Conservation (phyloP, 129 eudicot species). For the Centaurea solstitialis region DNA sequence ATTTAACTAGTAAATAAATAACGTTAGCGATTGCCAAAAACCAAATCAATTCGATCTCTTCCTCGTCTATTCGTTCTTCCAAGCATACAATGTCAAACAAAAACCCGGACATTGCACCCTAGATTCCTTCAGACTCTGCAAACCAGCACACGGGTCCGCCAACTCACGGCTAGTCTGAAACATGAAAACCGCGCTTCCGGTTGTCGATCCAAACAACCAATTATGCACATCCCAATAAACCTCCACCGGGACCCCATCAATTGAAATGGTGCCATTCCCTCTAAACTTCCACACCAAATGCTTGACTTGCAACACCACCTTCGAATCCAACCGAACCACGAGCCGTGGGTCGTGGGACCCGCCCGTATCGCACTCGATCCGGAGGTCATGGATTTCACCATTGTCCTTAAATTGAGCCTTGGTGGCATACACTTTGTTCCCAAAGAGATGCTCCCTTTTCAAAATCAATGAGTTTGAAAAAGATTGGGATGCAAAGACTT, state of each 20-base stretch:
- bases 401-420: constrained; percentile 70
- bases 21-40: constrained; percentile 23
- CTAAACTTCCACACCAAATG: constrained; percentile 75
- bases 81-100: constrained; percentile 68
- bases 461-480: constrained; percentile 40
- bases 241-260: constrained; percentile 80
- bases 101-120: constrained; percentile 49
- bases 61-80: constrained; percentile 60
- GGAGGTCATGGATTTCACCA: constrained; percentile 64
- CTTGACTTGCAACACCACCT: constrained; percentile 71
- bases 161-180: constrained; percentile 50
- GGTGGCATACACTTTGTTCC: constrained; percentile 56
- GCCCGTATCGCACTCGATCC: constrained; percentile 62
- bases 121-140: constrained; percentile 43
- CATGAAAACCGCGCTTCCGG: constrained; percentile 68
- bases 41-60: constrained; percentile 19
- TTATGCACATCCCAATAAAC: constrained; percentile 85
- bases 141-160: constrained; percentile 35
- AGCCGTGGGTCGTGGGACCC: constrained; percentile 55
- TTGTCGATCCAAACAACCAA: constrained; percentile 67
- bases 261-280: constrained; percentile 61
- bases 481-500: constrained; percentile 47
- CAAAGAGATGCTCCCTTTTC: constrained; percentile 73
- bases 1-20: not conserved
- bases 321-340: constrained; percentile 56